Evolutionary conservation across 2,329 filamentous ascomycete genomes (phyloP), one percentile per base, ranked within the genome.

Genomic region (Penicillium sp.): DNA sequence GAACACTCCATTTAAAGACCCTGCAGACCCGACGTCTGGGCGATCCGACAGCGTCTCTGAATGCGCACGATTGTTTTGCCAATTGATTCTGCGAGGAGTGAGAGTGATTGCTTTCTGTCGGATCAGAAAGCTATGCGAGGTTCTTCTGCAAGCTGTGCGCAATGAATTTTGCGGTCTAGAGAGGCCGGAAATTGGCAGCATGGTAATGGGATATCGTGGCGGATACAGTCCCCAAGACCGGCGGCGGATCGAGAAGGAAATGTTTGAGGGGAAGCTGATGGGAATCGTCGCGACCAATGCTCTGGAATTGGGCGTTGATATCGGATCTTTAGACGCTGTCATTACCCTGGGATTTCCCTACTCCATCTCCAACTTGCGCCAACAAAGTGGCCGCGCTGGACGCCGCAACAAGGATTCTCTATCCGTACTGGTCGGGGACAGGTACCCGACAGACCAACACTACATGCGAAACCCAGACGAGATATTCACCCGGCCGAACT

Each of bases 401-500:
- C 82, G 93, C 51, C 81, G 92, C 52, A 96, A 96, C 66, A 95
- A 89, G 64, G 93, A 98, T 68, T 95, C 91, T 0, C 76, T 98
- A 2, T 95, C 90, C 0, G 83, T 98, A 2, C 75, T 98, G 0
- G 82, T 98, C 0, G 93, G 91, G 2, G 91, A 96, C 64, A 84
- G 84, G 56, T 95, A 93, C 58, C 84, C 91, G 2, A 89, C 89
- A 0, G 93, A 98, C 66, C 93, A 98, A 66, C 84, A 95, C 66
- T 98, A 95, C 69, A 98, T 98, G 93, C 83, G 88, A 54, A 95
- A 97, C 56, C 93, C 93, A 0, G 86, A 93, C 54, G 89, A 95
- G 68, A 86, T 98, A 23, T 79, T 97, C 70, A 93, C 88, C 0
- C 89, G 89, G 61, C 90, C 91, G 0, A 95, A 96, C 57, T 88